Conservation (phyloP, 257 asterid genomes). For the Striga asiatica region DNA sequence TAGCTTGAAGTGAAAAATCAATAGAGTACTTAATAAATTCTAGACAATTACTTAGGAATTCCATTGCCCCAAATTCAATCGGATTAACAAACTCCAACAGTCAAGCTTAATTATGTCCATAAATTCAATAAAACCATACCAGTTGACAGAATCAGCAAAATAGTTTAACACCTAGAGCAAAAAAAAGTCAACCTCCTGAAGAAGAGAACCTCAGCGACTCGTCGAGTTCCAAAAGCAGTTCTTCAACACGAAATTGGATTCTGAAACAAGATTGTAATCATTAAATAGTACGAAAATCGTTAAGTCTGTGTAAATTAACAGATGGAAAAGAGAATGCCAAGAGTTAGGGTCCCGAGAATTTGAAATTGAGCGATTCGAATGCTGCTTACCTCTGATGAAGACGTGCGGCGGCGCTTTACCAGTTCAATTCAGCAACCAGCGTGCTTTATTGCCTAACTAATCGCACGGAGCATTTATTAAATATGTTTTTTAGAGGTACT, state of each 20-base stretch:
- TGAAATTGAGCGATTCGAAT: conserved; percentile 1
- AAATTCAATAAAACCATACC: conserved; percentile 20
- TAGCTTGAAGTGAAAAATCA: too few species aligned
- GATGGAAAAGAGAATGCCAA: background rate
- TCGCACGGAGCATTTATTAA: too few species aligned
- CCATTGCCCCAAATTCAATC: background rate
- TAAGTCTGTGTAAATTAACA: background rate
- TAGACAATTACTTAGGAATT: background rate
- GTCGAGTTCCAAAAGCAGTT: conserved; percentile 11
- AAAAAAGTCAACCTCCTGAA: conserved; percentile 15
- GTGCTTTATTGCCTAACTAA: conserved; percentile 20
- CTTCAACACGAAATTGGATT: background rate
- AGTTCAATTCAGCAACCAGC: background rate
- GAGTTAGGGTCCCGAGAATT: conserved; percentile 2
- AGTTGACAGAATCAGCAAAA: too few species aligned
- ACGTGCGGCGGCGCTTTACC: conserved; percentile 18
- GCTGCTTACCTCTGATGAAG: conserved; percentile 18
- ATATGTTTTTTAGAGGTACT: too few species aligned
- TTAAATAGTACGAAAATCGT: background rate
- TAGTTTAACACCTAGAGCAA: conserved; percentile 14
- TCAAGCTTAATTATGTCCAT: background rate
- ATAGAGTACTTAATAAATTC: background rate
- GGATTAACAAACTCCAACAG: background rate
- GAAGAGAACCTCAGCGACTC: conserved; percentile 16
- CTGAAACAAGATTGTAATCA: background rate